phyloP scores from a whole-genome alignment of 2,329 filamentous ascomycete genomes.

The Colletotrichum melonis region DNA sequence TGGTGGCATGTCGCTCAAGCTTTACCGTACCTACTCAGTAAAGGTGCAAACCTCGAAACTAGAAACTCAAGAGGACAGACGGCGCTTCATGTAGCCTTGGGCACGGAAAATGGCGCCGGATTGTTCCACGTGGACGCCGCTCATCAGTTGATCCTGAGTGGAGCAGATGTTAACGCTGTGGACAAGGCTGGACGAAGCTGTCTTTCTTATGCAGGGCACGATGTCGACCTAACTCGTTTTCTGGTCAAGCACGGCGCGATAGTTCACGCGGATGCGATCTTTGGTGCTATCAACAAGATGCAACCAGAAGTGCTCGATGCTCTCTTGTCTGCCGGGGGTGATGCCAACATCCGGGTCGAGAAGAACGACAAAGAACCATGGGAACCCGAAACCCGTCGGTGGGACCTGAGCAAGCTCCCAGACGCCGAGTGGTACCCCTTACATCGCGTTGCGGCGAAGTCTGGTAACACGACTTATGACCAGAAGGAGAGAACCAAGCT shows the following conservation, averaged over 20 bases:
- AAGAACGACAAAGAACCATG: neutral
- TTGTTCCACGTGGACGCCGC: conserved; percentile 12
- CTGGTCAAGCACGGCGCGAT: conserved; percentile 26
- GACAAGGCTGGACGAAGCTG: conserved; percentile 27
- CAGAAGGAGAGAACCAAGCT: neutral
- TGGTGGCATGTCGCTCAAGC: conserved; percentile 37
- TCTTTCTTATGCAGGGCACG: conserved; percentile 15
- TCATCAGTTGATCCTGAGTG: neutral
- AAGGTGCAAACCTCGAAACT: conserved; percentile 15
- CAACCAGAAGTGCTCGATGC: conserved; percentile 9
- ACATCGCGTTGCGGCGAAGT: neutral
- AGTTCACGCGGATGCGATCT: conserved; percentile 29
- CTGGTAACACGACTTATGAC: neutral
- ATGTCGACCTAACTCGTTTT: conserved; percentile 11
- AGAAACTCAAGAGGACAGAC: conserved; percentile 11
- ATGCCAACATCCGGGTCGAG: conserved; percentile 9
- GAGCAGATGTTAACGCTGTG: conserved; percentile 27
- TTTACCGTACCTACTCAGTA: conserved; percentile 26
- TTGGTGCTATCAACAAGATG: conserved; percentile 34
- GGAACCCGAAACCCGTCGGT: neutral
- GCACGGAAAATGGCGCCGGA: neutral
- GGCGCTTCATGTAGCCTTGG: conserved; percentile 31
- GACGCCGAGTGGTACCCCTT: conserved; percentile 14
- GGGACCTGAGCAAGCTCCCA: neutral
- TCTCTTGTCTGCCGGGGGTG: neutral